Evolutionary conservation across 108 stramenopile species (phyloP).

Genomic region (Schizochytrium sp.): DNA sequence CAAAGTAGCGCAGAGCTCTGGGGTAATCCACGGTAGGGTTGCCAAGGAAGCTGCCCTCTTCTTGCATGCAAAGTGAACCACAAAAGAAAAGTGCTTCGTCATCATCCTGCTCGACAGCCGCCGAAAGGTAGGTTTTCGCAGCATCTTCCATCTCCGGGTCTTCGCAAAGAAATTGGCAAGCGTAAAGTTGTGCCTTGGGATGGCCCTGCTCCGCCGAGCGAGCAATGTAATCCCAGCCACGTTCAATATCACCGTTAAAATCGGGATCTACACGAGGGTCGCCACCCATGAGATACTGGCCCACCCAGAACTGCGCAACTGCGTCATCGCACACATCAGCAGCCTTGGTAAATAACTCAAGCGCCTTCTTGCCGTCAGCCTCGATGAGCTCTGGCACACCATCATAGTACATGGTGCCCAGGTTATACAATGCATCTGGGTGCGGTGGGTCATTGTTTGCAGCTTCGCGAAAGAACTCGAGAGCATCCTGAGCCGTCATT

Average conservation of each 20-base stretch:
- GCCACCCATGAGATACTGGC: background rate
- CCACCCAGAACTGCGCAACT: slow-evolving; percentile 6
- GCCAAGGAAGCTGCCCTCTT: slow-evolving; percentile 38
- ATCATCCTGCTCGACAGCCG: slow-evolving; percentile 27
- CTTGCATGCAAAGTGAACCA: slow-evolving; percentile 8
- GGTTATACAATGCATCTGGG: slow-evolving; percentile 47
- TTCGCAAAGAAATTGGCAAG: background rate
- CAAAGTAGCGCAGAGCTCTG: slow-evolving; percentile 4
- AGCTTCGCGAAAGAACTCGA: slow-evolving; percentile 1
- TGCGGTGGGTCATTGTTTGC: slow-evolving; percentile 45
- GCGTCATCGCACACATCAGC: slow-evolving; percentile 19
- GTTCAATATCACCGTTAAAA: background rate
- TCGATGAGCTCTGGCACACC: background rate
- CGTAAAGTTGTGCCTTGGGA: slow-evolving; percentile 10
- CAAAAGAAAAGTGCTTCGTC: slow-evolving; percentile 20
- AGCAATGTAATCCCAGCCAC: slow-evolving; percentile 1
- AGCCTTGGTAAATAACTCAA: background rate
- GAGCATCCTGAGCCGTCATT: slow-evolving; percentile 1
- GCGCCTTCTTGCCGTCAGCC: background rate
- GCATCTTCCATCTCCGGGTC: background rate
- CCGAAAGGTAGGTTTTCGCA: background rate
- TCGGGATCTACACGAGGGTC: background rate
- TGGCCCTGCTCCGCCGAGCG: background rate
- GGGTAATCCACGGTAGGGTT: background rate
- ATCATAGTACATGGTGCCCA: slow-evolving; percentile 16